Evolutionary conservation across 2,329 filamentous ascomycete genomes (phyloP), one percentile per base, ranked within the genome.

Genomic region (Colletotrichum phormii): DNA sequence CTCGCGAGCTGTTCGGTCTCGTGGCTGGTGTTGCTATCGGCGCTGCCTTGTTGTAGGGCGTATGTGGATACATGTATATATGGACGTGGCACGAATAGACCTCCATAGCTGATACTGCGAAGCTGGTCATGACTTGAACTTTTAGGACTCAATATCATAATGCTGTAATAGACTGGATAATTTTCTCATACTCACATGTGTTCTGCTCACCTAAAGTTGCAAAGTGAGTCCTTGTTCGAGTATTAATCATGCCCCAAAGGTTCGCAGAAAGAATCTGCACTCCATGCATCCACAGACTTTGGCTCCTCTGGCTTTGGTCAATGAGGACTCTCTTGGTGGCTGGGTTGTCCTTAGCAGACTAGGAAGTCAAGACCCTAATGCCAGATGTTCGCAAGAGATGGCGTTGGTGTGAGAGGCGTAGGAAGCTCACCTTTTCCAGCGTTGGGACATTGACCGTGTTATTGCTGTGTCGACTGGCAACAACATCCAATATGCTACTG

Each of bases 11-110:
- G 22, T 61, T 65, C 7, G 49, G 66, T 0, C n/a, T 73, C 3
- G 24, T 61, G 7, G 71, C 66, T 0, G 60, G 55, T 0, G 61
- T 73, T 26, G 71, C 67, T 6, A 42, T 73, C 12, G 71, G 35
- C 6, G 71, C 35, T 15, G 61, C 31, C 15, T 22, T 73, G 46
- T 18, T 73, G 61, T 73, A 62, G 29, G 18, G 18, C 42, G 18
- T 11, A n/a, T 49, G 42, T 22, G 18, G 18, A 22, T 22, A 49
- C 42, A 42, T 49, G 42, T 49, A 49, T 49, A 49, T 22, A 49
- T 49, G 18, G 42, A 49, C 18, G 42, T 49, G 42, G 42, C 42
- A 49, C 42, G 42, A 49, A 22, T 22, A 49, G 42, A 49, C 42
- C 42, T 49, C 42, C 42, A 9, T 18, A 49, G 42, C 0, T 49